Percentiles rank a stretch among this genome's conserved stretches.
These are phyloP conservation scores for Pseudogymnoascus sp. DNA, from an alignment of 2,329 filamentous ascomycete genomes.

Conservation along the genomic window DNA sequence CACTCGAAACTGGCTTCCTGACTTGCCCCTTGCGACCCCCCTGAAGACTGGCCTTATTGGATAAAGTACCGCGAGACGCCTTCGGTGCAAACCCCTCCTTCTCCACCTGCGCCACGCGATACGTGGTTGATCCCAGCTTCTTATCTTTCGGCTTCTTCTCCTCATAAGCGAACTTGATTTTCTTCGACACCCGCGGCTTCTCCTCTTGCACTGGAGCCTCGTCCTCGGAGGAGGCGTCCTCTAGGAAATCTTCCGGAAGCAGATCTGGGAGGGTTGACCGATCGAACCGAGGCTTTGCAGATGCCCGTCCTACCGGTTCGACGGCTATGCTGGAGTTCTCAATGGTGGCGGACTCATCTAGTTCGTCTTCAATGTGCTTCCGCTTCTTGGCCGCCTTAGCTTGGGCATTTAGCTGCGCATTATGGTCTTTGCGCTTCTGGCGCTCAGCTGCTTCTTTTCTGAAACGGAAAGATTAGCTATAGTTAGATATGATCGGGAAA, in stretches of 20 bases:
- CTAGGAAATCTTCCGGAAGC: slow-evolving; percentile 25
- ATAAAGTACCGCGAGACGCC: slow-evolving; percentile 18
- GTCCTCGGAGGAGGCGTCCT: slow-evolving; percentile 20
- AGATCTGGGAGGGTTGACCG: slow-evolving; percentile 20
- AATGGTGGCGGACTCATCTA: neutral
- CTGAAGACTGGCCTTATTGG: slow-evolving; percentile 20
- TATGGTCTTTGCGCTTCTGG: slow-evolving; percentile 25
- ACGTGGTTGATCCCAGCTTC: slow-evolving; percentile 24
- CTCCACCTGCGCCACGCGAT: slow-evolving; percentile 20
- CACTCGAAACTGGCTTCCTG: neutral
- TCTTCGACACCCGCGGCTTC: slow-evolving; percentile 18
- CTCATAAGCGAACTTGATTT: slow-evolving; percentile 22
- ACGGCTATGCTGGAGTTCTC: neutral
- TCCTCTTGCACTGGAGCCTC: neutral
- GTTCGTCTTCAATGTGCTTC: slow-evolving; percentile 13
- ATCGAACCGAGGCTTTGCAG: neutral
- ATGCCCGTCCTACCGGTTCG: neutral
- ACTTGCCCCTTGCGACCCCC: slow-evolving; percentile 3
- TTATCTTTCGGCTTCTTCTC: slow-evolving; percentile 25
- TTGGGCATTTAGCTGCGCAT: slow-evolving; percentile 22
- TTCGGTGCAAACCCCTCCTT: slow-evolving; percentile 24
- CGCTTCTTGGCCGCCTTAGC: slow-evolving; percentile 21
- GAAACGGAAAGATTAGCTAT: slow-evolving; percentile 11
- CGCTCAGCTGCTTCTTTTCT: slow-evolving; percentile 23
- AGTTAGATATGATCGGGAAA: neutral